Conservation (phyloP, 2,329 filamentous ascomycete species). For the Hymenoscyphus fraxineus region DNA sequence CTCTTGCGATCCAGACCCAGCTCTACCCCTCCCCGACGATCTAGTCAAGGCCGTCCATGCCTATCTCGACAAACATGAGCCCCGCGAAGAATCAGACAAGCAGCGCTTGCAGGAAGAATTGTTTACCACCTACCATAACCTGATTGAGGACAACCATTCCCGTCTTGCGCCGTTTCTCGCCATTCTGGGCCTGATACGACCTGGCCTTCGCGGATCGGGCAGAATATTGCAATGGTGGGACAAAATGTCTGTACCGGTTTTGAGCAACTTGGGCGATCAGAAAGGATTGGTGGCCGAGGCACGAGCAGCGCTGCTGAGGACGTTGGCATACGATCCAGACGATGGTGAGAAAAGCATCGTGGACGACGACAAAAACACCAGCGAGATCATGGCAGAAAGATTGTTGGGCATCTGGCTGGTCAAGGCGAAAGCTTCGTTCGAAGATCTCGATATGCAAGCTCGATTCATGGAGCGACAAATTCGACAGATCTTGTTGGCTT, state of each 20-base stretch:
- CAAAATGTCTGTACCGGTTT: constrained; percentile 52
- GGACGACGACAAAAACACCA: constrained; percentile 42
- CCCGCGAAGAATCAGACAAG: constrained; percentile 63
- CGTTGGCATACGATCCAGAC: constrained; percentile 60
- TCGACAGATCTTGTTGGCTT: constrained; percentile 40
- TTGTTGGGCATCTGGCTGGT: constrained; percentile 56
- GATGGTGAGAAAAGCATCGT: constrained; percentile 41
- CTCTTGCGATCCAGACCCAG: constrained; percentile 38
- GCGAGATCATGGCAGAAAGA: constrained; percentile 52
- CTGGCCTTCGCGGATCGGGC: constrained; percentile 58
- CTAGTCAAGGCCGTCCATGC: constrained; percentile 57
- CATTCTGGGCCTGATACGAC: constrained; percentile 60
- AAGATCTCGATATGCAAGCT: constrained; percentile 42
- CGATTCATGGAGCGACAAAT: constrained; percentile 44
- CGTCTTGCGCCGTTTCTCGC: constrained; percentile 66
- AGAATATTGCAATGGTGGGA: constrained; percentile 72
- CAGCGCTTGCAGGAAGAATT: constrained; percentile 73
- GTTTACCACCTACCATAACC: constrained; percentile 60
- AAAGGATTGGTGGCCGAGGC: constrained; percentile 62
- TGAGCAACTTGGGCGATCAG: constrained; percentile 56
- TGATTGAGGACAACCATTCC: constrained; percentile 53
- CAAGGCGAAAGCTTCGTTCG: constrained; percentile 37
- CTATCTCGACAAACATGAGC: constrained; percentile 65
- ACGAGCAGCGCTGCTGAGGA: constrained; percentile 59
- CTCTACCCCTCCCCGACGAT: constrained; percentile 63